A percentile compares a stretch with the other conserved stretches of the same genome.
Evolutionary conservation across 2,329 filamentous ascomycete genomes (phyloP).

Genomic region (Colletotrichum sp.): DNA sequence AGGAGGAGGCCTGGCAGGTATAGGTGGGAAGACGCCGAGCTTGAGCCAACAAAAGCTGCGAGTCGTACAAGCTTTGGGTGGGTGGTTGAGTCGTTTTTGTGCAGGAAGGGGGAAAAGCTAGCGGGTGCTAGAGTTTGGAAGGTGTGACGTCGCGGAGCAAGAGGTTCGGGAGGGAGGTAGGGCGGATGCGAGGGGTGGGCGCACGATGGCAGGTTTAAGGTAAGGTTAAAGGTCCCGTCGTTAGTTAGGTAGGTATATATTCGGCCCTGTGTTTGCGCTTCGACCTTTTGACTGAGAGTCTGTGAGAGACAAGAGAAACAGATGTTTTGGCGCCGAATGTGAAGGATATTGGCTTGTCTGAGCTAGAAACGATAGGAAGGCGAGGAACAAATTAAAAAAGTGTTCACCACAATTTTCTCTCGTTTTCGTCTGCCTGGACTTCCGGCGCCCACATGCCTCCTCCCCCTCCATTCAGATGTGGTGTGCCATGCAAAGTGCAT

Average conservation of each 20-base stretch:
- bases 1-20: background rate
- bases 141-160: conserved; percentile 5
- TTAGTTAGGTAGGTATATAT: background rate
- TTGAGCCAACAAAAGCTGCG: background rate
- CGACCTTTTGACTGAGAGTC: background rate
- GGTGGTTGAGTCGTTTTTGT: background rate
- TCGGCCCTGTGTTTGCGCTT: background rate
- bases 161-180: background rate
- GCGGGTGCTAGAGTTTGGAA: conserved; percentile 9
- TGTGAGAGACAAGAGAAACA: background rate
- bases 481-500: background rate
- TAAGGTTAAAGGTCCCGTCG: background rate
- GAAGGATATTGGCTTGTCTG: background rate
- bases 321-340: background rate
- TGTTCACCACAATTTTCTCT: background rate
- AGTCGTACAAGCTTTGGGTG: conserved; percentile 2
- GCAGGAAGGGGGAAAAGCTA: background rate
- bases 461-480: background rate
- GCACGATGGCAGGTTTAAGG: background rate
- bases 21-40: background rate
- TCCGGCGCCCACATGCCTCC: background rate
- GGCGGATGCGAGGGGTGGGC: conserved; percentile 9
- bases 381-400: background rate
- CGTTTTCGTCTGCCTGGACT: background rate
- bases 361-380: background rate